Base-by-base conservation (phyloP, 257 asterid genomes). In the Salvia miltiorrhiza region DNA sequence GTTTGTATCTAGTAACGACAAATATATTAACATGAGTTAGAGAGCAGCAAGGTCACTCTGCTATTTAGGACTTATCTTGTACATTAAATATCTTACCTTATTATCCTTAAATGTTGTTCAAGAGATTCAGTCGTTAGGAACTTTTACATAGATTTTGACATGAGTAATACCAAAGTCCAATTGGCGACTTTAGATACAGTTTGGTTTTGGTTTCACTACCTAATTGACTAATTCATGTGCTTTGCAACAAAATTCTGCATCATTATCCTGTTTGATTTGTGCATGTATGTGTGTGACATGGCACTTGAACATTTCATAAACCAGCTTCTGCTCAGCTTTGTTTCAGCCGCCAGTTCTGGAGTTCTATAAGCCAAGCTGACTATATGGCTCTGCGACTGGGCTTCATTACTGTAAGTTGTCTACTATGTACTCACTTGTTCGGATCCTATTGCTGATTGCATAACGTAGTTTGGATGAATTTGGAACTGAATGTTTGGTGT, bases 281-380 rank as follows among this genome's bases (percentile, higher is more conserved):
- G 30, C n/a, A n/a, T 35, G 40, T 56, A 0, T 17, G 39, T 7
- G 23, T 43, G n/a, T 43, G 39, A 26, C 54, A 19, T 9, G 30
- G 20, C 44, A 28, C 28, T 69, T 63, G 57, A 33, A 35, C n/a
- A 53, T 62, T 69, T 72, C 55, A 32, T 63, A 48, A 62, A n/a
- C 37, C 48, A 5, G 44, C 63, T 44, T 58, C 20, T 74, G 60
- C 57, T 73, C 90, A 93, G 98, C 95, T 93, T 78, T 90, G 96
- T 84, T 93, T 93, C 90, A 83, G 91, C 80, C 98, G 97, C 70
- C 98, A 93, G 61, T 93, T 93, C 71, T 93, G 98, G 98, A 88
- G 89, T 80, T 93, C 96, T 14, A 90, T 93, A 54, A 84, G 85
- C 77, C 96, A 88, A 78, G 95, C 96, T 11, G 98, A 93, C 83